Percentiles rank a stretch among this genome's conserved stretches.
Conservation (phyloP, 192 early-diverging fungal genomes). For the Mortierella claussenii region DNA sequence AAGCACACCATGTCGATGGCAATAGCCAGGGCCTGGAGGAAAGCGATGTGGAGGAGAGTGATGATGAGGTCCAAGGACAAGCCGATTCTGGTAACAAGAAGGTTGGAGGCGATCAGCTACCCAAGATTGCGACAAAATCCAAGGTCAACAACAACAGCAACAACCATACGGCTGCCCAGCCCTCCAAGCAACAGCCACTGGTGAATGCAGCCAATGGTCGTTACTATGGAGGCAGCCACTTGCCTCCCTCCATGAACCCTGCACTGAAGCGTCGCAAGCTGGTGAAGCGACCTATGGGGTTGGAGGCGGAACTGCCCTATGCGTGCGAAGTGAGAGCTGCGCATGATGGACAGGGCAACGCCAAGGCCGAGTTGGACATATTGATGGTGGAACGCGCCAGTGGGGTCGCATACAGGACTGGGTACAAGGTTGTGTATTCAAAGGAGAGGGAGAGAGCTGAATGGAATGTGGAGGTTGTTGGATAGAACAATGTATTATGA, state of each 20-base stretch:
- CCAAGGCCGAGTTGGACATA: slow-evolving; percentile 43
- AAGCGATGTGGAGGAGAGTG: slow-evolving; percentile 1
- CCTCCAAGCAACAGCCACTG: neutral
- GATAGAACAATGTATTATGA: slow-evolving; percentile 18
- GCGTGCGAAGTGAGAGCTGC: slow-evolving; percentile 38
- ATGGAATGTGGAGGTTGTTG: slow-evolving; percentile 40
- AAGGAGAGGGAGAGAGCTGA: slow-evolving; percentile 39
- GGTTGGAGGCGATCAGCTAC: slow-evolving; percentile 26
- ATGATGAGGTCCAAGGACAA: neutral
- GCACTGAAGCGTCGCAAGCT: slow-evolving; percentile 20
- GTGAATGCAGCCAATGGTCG: slow-evolving; percentile 32
- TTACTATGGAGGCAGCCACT: slow-evolving; percentile 48
- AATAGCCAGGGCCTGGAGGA: neutral
- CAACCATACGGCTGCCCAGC: neutral
- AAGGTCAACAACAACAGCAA: neutral
- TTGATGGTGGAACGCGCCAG: slow-evolving; percentile 44
- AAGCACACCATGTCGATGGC: slow-evolving; percentile 1
- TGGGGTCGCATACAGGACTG: slow-evolving; percentile 38
- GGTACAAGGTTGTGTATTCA: slow-evolving; percentile 46
- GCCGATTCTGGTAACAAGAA: slow-evolving; percentile 1
- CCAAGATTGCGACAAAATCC: slow-evolving; percentile 46
- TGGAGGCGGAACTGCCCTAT: slow-evolving; percentile 44
- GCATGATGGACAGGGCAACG: slow-evolving; percentile 28
- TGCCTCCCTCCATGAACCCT: slow-evolving; percentile 31
- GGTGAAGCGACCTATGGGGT: slow-evolving; percentile 26